Conservation (phyloP, 345 rosid species). For the Hibiscus trionum region DNA sequence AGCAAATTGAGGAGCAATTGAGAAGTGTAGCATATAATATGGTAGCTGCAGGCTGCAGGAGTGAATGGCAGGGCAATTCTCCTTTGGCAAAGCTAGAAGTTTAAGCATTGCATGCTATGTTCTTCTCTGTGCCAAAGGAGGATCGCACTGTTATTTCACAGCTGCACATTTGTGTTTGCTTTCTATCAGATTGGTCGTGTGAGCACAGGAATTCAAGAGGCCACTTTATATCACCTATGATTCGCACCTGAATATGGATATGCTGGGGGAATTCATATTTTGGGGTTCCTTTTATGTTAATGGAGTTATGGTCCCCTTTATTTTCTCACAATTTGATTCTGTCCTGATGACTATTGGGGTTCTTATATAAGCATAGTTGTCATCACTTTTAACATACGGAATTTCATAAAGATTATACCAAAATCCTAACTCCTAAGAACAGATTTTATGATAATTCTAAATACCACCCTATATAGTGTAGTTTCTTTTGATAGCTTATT, state of each 20-base stretch:
- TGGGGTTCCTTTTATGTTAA: conserved; percentile 5
- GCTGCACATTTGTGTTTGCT: background rate
- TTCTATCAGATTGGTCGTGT: background rate
- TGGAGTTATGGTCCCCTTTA: conserved; percentile 3
- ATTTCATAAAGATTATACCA: background rate
- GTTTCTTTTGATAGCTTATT: too few species aligned
- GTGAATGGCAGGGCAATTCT: conserved; percentile 48
- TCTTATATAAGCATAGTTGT: too few species aligned
- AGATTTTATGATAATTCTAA: background rate
- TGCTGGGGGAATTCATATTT: background rate
- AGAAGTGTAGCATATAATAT: background rate
- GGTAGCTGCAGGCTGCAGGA: background rate
- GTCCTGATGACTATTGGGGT: background rate
- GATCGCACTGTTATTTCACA: conserved; percentile 8
- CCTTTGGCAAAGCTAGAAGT: conserved; percentile 35
- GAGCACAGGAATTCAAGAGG: background rate
- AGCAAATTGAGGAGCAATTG: background rate
- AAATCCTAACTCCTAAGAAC: background rate
- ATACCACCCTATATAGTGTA: too few species aligned
- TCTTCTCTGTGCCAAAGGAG: conserved; percentile 8
- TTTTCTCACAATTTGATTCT: background rate
- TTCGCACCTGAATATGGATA: conserved; percentile 8
- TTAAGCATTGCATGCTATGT: background rate
- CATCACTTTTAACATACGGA: background rate
- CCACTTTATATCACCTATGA: background rate